A percentile compares a stretch with the other conserved stretches of the same genome.
Evolutionary conservation across 164 flowering plant species (phyloP).

Genomic region (Kalanchoe fedtschenkoi): DNA sequence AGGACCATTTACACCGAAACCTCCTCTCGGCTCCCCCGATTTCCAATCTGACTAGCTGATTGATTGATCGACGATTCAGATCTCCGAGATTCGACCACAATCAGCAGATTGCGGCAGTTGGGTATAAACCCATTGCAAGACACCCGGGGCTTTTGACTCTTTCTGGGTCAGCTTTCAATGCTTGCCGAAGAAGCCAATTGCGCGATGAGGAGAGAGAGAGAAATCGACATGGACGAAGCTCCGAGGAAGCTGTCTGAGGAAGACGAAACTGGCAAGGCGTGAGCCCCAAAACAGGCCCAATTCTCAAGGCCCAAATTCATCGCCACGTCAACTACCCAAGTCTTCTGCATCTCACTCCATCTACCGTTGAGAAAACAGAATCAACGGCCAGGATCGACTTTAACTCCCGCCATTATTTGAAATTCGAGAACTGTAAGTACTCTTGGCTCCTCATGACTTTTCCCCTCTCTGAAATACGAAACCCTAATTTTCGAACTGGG

Average conservation of each 20-base stretch:
- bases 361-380: no score
- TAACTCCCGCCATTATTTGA: no score
- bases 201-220: background rate
- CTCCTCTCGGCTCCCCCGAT: background rate
- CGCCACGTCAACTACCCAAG: no score
- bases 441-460: no score
- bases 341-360: no score
- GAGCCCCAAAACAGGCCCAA: no score
- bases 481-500: no score
- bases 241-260: background rate
- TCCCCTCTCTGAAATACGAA: no score
- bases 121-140: background rate
- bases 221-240: background rate
- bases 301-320: slow-evolving; percentile 2
- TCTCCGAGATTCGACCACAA: background rate
- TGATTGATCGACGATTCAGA: background rate
- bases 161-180: background rate
- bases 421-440: no score
- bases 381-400: no score
- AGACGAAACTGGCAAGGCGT: background rate
- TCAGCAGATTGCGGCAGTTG: background rate
- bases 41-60: background rate
- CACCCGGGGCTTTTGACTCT: background rate
- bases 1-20: slow-evolving; percentile 37
- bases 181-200: background rate